A percentile compares a stretch with the other conserved stretches of the same genome.
Conservation (phyloP, 2,329 filamentous ascomycete genomes). For the Talaromyces sp. region DNA sequence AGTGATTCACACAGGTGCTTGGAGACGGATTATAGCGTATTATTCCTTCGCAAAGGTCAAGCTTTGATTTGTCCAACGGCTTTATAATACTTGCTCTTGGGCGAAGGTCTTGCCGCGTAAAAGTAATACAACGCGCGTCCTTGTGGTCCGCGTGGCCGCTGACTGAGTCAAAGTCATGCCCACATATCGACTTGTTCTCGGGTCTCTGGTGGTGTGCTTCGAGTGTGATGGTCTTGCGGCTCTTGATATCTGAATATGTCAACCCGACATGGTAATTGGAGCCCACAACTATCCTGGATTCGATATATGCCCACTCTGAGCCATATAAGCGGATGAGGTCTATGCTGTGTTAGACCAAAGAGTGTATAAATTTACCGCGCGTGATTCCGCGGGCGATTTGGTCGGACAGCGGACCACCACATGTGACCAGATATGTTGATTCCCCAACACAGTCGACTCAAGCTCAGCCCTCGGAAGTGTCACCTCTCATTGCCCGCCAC, state of each 20-base stretch:
- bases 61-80: no score
- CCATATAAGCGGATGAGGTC: no score
- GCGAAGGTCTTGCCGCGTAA: not conserved
- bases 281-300: not conserved
- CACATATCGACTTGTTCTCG: not conserved
- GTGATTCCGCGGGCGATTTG: not conserved
- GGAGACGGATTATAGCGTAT: no score
- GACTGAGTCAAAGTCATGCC: not conserved
- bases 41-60: no score
- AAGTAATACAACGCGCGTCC: not conserved
- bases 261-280: not conserved
- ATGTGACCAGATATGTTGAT: not conserved
- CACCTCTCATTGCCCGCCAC: constrained; percentile 17
- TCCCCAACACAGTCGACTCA: not conserved
- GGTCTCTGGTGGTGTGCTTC: not conserved
- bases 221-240: not conserved
- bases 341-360: not conserved
- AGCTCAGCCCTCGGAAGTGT: constrained; percentile 1
- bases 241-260: not conserved
- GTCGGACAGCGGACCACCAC: not conserved
- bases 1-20: no score
- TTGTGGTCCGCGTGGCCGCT: not conserved
- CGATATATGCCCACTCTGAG: not conserved
- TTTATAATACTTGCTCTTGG: not conserved
- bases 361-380: not conserved